A percentile compares a stretch with the other conserved stretches of the same genome.
phyloP scores from a whole-genome alignment of 495 filamentous ascomycete genomes.

The Massariosphaeria phaeospora region DNA sequence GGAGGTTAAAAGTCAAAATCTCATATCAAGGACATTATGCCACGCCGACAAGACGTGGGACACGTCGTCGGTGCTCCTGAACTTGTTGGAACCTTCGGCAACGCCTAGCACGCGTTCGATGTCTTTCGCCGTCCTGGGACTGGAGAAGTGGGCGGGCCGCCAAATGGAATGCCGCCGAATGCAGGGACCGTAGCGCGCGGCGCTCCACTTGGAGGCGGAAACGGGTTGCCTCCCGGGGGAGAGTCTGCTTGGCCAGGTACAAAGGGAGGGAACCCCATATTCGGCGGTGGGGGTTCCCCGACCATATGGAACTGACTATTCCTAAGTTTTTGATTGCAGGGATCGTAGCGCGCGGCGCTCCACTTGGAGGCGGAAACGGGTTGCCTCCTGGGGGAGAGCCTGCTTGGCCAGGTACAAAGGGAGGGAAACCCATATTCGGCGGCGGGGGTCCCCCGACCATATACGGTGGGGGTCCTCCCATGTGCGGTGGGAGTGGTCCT shows the following conservation, averaged over 20 bases:
- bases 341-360: too few species aligned
- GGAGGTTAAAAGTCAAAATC: too few species aligned
- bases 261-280: slow-evolving; percentile 1
- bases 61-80: slow-evolving; percentile 28
- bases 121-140: slow-evolving; percentile 6
- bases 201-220: slow-evolving; percentile 29
- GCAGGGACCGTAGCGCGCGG: too few species aligned
- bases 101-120: slow-evolving; percentile 32
- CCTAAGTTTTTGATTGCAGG: too few species aligned
- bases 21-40: too few species aligned
- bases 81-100: slow-evolving; percentile 21
- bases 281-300: too few species aligned
- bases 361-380: slow-evolving; percentile 32
- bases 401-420: slow-evolving; percentile 11
- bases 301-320: too few species aligned
- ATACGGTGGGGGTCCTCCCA: neutral
- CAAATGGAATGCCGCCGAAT: neutral
- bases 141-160: slow-evolving; percentile 28
- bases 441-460: too few species aligned
- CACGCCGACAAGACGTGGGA: too few species aligned
- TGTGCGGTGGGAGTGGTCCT: neutral
- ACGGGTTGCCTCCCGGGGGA: slow-evolving; percentile 27
- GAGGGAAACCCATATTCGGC: slow-evolving; percentile 9
- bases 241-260: slow-evolving; percentile 19
- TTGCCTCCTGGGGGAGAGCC: slow-evolving; percentile 26